phyloP scores from a whole-genome alignment of 225 moss, liverwort and hornwort genomes.

The Asterella californica region DNA sequence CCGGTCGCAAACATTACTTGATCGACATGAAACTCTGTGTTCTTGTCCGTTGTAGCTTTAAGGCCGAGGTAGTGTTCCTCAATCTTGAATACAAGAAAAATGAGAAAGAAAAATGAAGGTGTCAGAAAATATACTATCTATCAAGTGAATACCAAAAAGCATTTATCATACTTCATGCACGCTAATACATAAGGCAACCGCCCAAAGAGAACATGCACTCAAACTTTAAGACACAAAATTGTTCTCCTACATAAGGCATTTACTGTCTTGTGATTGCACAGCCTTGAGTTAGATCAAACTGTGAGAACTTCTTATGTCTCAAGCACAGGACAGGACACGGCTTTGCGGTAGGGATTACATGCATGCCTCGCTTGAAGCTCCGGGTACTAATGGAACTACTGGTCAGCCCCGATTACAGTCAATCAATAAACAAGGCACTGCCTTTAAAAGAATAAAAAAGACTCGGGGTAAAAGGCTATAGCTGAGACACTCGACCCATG shows the following conservation, averaged over 20 bases:
- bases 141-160: neutral
- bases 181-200: neutral
- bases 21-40: constrained; percentile 65
- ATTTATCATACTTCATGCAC: neutral
- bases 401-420: too few relatives aligned
- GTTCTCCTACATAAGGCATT: too few relatives aligned
- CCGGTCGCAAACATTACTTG: constrained; percentile 88
- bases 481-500: too few relatives aligned
- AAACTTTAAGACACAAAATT: too few relatives aligned
- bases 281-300: too few relatives aligned
- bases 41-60: constrained; percentile 65
- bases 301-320: neutral
- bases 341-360: too few relatives aligned
- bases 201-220: neutral
- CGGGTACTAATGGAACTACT: too few relatives aligned
- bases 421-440: too few relatives aligned
- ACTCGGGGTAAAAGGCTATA: too few relatives aligned
- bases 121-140: neutral
- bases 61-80: constrained; percentile 56
- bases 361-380: too few relatives aligned
- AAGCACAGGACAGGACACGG: neutral
- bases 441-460: too few relatives aligned
- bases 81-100: constrained; percentile 13
- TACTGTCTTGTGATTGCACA: too few relatives aligned
- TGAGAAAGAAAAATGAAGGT: neutral